Base-by-base conservation (phyloP, 495 filamentous ascomycete genomes). In the Symbiotaphrina buchneri region DNA sequence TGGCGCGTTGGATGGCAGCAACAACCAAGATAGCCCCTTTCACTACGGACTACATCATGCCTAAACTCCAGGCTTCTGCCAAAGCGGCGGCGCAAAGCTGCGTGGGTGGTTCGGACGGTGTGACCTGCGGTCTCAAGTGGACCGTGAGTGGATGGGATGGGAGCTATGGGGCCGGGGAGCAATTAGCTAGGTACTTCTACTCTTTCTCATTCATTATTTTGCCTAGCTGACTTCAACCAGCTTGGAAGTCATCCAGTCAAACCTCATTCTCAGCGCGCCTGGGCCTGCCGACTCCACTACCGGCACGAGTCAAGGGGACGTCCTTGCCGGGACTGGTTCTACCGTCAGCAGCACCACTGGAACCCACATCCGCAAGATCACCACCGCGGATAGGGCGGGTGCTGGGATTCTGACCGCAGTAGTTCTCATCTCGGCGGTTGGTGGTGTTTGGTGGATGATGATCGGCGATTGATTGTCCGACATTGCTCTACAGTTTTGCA, bases 111-210 rank as follows among this genome's bases (percentile, higher is more conserved):
- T 35, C 39, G 14, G 68, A 70, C 38, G 46, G 59, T 7, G 61
- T 63, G n/a, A 63, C 62, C 26, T 91, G 82, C 45, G 77, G 79
- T 0, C 44, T 75, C 28, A 60, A 55, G 26, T 92, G 82, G 80
- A 65, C 56, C 37, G 48, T 55, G 8, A 47, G 50, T 8, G 53
- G 55, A 8, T 79, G 65, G 50, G 78, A 83, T 43, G 64, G 62
- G 4, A 48, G 46, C 20, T 53, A 35, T 16, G 71, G 72, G 3
- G 58, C 77, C 1, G 73, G 74, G n/a, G 51, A 74, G 47, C 72
- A 80, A 51, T 71, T 81, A n/a, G n/a, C n/a, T n/a, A n/a, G n/a
- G n/a, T n/a, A n/a, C n/a, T n/a, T n/a, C n/a, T n/a, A n/a, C n/a
- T n/a, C n/a, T n/a, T n/a, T n/a, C n/a, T n/a, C n/a, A n/a, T n/a